Evolutionary conservation across 345 rosid species (phyloP), one percentile per base, ranked within the genome.

Genomic region (Dipteronia dyeriana): DNA sequence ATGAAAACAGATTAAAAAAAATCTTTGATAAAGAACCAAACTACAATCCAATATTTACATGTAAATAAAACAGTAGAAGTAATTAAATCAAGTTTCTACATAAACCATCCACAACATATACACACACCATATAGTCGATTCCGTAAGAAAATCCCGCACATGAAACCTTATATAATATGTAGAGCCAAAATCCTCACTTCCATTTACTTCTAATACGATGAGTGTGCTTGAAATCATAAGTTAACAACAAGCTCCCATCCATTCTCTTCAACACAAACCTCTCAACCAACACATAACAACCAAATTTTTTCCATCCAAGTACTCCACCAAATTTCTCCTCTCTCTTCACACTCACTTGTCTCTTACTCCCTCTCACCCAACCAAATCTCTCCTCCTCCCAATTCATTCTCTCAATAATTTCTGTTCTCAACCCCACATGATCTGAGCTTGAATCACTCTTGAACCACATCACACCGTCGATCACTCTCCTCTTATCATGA

Each of bases 231-330:
- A 83, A 92, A 61, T 87, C 87, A 79, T 82, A 90, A 47, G 74
- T 83, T 66, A 91, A 76, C 59, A 84, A 84, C 81, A 86, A 49
- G 60, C 84, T 86, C 71, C 90, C 95, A 84, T 92, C 88, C 86
- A 92, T 83, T 78, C 97, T 91, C 77, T 85, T 88, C 80, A 88
- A 45, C 38, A 88, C 90, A 80, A 92, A 91, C 13, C 90, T 91
- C 90, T 92, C 94, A 16, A 90, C 94, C 91, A 93, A 85, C 63
- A 59, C 26, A 59, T 59, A 91, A 70, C 91, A 90, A 43, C 87
- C 83, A 60, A 87, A 86, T 70, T 82, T 88, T 72, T 80, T 87
- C 96, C 97, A 85, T 6, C 63, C 83, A 54, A 73, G 76, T 16
- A 43, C 73, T 54, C 81, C 71, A 71, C 75, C 81, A 16, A 66